A percentile compares a stretch with the other conserved stretches of the same genome.
Conservation (phyloP, 208 protist species). For the Crithidia fasciculata region DNA sequence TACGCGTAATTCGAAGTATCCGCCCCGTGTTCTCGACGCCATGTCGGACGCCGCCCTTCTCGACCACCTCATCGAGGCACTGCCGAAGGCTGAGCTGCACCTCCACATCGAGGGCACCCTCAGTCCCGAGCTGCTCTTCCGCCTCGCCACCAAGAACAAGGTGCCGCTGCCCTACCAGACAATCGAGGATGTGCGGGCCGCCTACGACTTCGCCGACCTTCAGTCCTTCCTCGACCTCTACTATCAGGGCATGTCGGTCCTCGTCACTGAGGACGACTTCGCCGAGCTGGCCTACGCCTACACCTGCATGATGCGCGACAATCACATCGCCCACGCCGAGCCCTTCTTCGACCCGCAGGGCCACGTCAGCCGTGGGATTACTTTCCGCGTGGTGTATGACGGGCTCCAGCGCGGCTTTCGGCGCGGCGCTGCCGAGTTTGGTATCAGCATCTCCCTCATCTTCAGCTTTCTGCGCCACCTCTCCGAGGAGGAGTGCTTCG, state of each 20-base stretch:
- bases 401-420: constrained; percentile 43
- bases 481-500: constrained; percentile 47
- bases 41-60: constrained; percentile 24
- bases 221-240: constrained; percentile 69
- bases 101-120: constrained; percentile 68
- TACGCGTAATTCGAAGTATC: not conserved
- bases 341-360: constrained; percentile 67
- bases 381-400: constrained; percentile 49
- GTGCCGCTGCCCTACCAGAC: constrained; percentile 42
- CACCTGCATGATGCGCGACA: constrained; percentile 37
- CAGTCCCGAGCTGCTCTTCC: constrained; percentile 60
- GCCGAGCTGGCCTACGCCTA: constrained; percentile 54
- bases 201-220: constrained; percentile 59
- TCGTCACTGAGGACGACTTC: constrained; percentile 59
- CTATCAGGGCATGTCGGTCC: constrained; percentile 53
- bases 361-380: constrained; percentile 45
- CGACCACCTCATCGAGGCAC: constrained; percentile 29
- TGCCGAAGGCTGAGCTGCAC: constrained; percentile 72
- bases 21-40: not conserved
- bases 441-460: constrained; percentile 43
- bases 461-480: constrained; percentile 59
- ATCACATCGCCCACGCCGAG: constrained; percentile 48
- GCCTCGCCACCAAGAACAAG: constrained; percentile 43
- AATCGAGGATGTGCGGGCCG: constrained; percentile 43
- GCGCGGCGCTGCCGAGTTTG: constrained; percentile 42